Base-by-base conservation (phyloP, 2,329 filamentous ascomycete species). In the Fusarium miscanthi region DNA sequence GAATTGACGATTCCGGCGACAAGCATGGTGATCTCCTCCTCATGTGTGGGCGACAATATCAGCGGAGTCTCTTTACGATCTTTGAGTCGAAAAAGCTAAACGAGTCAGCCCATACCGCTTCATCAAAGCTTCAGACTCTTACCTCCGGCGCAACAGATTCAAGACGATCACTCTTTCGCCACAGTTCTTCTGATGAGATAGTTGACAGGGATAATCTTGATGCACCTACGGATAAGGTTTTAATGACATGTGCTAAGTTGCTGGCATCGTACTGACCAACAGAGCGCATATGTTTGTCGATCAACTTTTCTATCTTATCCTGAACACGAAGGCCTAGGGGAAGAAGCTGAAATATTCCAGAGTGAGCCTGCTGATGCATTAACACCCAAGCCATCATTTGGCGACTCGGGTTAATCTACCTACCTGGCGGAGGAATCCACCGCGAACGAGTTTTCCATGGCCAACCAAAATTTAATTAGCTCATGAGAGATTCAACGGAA, bases 21-120 rank as follows among this genome's bases (percentile, higher is more conserved):
- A 5, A 99, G 85, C 0, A 87, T 85, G 0, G 96, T 99, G 74
- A 99, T 96, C 79, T 99, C 96, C 80, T 99, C 96, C 79, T 99
- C 96, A 70, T 99, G 96, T 0, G 96, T 99, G 2, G 96, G 96
- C 2, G 94, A 92, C 8, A 99, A 87, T 35, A 99, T 86, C 69
- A 93, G 93, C 8, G 88, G 86, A 2, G 88, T 85, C 11, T 92
- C 89, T 81, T 93, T 96, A 62, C 96, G 90, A 81, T 98, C 96
- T 48, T 87, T 83, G 51, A 98, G 89, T 45, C 89, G 90, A 75
- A 98, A 95, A 25, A 98, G 87, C 91, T 96, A 76, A 16, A 9
- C 49, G 35, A 46, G 59, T 82, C 48, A 82, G 77, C n/a, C 31
- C 63, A n/a, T 31, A 31, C 12, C 21, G 30, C 19, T 59, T 30